Percentiles rank a stretch among this genome's conserved stretches.
Evolutionary conservation across 164 flowering plant genomes (phyloP).

Genomic region (Stephania cephalantha): DNA sequence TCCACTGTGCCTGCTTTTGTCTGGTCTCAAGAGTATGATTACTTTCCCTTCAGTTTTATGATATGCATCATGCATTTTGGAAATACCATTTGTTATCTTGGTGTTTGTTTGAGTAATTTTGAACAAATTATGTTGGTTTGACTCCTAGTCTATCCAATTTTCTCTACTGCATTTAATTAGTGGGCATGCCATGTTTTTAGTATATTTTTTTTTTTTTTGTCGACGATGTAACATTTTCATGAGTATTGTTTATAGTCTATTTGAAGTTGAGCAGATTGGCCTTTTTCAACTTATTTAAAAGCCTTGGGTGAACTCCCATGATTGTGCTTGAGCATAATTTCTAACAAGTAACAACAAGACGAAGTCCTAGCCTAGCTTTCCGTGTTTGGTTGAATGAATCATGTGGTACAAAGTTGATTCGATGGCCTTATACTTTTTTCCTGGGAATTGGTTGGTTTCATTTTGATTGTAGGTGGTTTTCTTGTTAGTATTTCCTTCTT

Average conservation of each 20-base stretch:
- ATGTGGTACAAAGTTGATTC: too few relatives aligned
- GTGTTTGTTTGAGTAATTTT: neutral
- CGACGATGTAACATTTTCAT: too few relatives aligned
- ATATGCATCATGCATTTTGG: neutral
- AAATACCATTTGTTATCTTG: neutral
- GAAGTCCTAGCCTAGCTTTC: neutral
- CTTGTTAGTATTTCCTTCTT: too few relatives aligned
- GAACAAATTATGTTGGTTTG: neutral
- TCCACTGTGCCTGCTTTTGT: neutral
- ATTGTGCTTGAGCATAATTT: too few relatives aligned
- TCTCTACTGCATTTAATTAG: neutral
- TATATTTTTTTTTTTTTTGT: too few relatives aligned
- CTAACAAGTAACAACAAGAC: neutral
- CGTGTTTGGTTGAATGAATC: too few relatives aligned
- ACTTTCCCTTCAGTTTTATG: neutral
- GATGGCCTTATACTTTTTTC: too few relatives aligned
- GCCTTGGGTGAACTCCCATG: neutral
- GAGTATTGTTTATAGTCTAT: neutral
- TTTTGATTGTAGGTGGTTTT: too few relatives aligned
- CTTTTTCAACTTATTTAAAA: neutral
- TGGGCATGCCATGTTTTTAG: too few relatives aligned
- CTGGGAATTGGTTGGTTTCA: too few relatives aligned
- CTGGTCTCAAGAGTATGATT: slow-evolving; percentile 1
- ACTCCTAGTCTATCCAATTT: neutral
- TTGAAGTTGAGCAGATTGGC: neutral